Percentiles rank a stretch among this genome's conserved stretches.
These are phyloP conservation scores for Saxophila tyrrhenica DNA, from an alignment of 495 filamentous ascomycete species.

Conservation along the genomic window DNA sequence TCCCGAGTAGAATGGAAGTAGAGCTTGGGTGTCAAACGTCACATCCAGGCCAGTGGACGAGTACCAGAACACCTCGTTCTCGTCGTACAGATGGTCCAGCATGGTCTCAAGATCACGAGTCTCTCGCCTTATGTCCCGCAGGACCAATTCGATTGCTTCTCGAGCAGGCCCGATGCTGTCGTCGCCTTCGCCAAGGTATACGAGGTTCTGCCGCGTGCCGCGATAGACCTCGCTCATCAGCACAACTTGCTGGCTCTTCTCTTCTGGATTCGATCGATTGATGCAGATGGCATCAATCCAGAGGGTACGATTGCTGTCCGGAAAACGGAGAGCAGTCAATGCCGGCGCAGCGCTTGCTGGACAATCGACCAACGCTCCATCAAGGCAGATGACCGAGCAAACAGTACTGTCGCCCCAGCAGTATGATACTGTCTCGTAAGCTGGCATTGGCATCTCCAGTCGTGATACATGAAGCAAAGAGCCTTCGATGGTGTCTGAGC, in stretches of 20 bases:
- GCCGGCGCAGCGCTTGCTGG: neutral
- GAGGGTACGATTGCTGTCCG: neutral
- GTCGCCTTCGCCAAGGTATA: neutral
- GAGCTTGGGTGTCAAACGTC: too few relatives aligned
- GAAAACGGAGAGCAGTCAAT: neutral
- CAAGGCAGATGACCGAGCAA: neutral
- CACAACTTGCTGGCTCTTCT: constrained; percentile 23
- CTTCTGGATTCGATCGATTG: constrained; percentile 27
- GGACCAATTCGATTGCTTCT: neutral
- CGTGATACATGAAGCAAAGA: neutral
- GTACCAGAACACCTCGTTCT: too few relatives aligned
- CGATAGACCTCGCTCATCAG: constrained; percentile 17
- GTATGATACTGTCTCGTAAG: neutral
- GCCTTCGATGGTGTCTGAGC: too few relatives aligned
- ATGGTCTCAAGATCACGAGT: neutral
- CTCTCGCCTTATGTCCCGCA: neutral
- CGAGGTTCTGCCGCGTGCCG: neutral
- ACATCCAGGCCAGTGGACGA: too few relatives aligned
- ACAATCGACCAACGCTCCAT: neutral
- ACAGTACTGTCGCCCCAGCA: neutral
- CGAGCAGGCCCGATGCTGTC: neutral
- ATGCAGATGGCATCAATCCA: constrained; percentile 35
- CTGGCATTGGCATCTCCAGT: neutral
- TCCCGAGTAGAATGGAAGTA: too few relatives aligned
- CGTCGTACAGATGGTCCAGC: too few relatives aligned